Evolutionary conservation across 192 early-diverging fungal genomes (phyloP).

Genomic region (Phycomyces blakesleeanus): DNA sequence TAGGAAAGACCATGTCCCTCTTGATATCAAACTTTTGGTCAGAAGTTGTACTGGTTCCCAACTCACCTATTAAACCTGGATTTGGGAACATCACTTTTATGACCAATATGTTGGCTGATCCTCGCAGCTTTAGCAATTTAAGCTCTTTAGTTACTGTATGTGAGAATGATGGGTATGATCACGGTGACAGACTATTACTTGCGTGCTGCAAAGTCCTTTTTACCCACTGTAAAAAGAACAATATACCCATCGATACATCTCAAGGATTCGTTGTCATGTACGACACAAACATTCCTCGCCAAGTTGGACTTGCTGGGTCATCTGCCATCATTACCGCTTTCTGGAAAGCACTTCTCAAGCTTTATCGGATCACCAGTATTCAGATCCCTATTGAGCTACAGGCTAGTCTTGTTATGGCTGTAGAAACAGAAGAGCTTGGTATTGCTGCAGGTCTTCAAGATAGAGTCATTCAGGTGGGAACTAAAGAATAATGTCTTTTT

Average conservation of each 20-base stretch:
- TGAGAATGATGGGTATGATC: conserved; percentile 51
- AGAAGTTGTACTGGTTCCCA: conserved; percentile 47
- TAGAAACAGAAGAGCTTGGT: conserved; percentile 52
- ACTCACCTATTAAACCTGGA: conserved; percentile 24
- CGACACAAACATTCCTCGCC: conserved; percentile 63
- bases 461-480: conserved; percentile 58
- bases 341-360: conserved; percentile 42
- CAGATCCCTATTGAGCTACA: conserved; percentile 46
- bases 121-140: conserved; percentile 35
- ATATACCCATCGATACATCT: conserved; percentile 27
- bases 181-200: conserved; percentile 44
- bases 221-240: conserved; percentile 31
- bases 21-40: conserved; percentile 61
- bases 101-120: conserved; percentile 34
- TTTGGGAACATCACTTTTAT: conserved; percentile 42
- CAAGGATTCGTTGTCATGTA: conserved; percentile 50
- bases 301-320: conserved; percentile 45
- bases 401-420: conserved; percentile 51
- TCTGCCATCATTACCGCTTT: conserved; percentile 58
- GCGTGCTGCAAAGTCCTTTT: conserved; percentile 56
- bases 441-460: conserved; percentile 62
- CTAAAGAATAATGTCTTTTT: too few species aligned
- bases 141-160: conserved; percentile 23
- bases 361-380: conserved; percentile 30
- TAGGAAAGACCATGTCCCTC: conserved; percentile 54